A percentile compares a stretch with the other conserved stretches of the same genome.
Evolutionary conservation across 805 yeast genomes (phyloP).

Genomic region (Kodamaea neixiangensis): DNA sequence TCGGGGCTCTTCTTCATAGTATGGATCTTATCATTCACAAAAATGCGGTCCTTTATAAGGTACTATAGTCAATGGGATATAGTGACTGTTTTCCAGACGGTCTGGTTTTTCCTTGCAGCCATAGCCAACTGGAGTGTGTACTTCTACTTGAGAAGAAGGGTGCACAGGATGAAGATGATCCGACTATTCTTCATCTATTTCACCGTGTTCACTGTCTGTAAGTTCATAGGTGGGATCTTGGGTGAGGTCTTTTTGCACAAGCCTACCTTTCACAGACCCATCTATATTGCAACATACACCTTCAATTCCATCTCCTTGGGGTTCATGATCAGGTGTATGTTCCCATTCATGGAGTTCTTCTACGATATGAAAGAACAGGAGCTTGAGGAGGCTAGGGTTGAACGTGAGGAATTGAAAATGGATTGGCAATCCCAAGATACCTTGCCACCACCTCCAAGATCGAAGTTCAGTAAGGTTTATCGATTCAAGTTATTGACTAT

Average conservation of each 20-base stretch:
- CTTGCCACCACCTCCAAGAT: not conserved
- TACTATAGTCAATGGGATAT: constrained; percentile 3
- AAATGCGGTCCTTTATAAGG: not conserved
- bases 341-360: constrained; percentile 7
- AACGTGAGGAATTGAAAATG: not conserved
- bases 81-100: constrained; percentile 2
- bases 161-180: not conserved
- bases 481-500: constrained; percentile 2
- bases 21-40: not conserved
- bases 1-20: not conserved
- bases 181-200: constrained; percentile 4
- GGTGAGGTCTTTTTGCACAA: constrained; percentile 4
- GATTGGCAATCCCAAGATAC: constrained; percentile 2
- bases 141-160: not conserved
- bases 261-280: not conserved
- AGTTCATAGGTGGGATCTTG: not conserved
- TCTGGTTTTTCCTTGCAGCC: constrained; percentile 4
- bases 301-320: constrained; percentile 6
- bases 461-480: not conserved
- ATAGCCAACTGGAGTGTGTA: constrained; percentile 1
- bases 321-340: constrained; percentile 3
- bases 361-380: not conserved
- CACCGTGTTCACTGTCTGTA: constrained; percentile 4
- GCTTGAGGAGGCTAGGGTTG: not conserved
- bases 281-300: constrained; percentile 7